Base-by-base conservation (phyloP, 2,329 filamentous ascomycete genomes). In the Cladosporium sp. region DNA sequence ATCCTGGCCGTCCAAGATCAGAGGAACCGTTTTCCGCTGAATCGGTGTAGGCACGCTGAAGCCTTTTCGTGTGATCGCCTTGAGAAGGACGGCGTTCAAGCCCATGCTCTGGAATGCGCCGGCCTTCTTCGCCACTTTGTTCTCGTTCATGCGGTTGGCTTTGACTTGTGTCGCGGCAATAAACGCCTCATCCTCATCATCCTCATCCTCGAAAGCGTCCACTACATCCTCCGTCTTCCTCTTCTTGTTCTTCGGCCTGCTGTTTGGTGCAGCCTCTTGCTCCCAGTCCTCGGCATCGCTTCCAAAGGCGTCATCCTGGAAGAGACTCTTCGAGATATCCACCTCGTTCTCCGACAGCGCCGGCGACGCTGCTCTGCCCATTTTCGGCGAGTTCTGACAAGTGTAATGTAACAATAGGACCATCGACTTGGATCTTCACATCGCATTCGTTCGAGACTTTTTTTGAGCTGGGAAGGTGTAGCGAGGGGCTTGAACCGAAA, bases 91-190 rank as follows among this genome's bases (percentile, higher is more conserved):
- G 9, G 84, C 77, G 72, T 88, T 95, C 53, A 97, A 74, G 54
- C 87, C 83, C 91, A 98, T 96, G 43, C 88, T 86, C 70, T 98
- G 93, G 67, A 98, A 98, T 49, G 92, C 93, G 63, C 93, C 93
- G 35, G 91, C 88, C 71, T 97, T 98, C 76, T 96, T 96, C 32
- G 89, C 87, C 2, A 85, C 86, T 58, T 87, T 87, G 66, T 91
- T 93, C 9, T 86, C 80, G 1, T 82, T 76, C 67, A 96, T 97
- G 56, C 92, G 79, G 67, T 96, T 96, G 4, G 87, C 89, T 13
- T 89, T 89, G 3, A 88, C 86, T 68, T 95, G 90, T 63, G 87
- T 82, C 35, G 88, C 81, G 9, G 91, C 89, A 70, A 98, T 98
- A 65, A 96, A 97, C 0, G 86, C 86, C 66, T 87, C 91, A 66